Conservation (phyloP, 1,284 basidiomycete genomes). For the Microbotryum saponariae region DNA sequence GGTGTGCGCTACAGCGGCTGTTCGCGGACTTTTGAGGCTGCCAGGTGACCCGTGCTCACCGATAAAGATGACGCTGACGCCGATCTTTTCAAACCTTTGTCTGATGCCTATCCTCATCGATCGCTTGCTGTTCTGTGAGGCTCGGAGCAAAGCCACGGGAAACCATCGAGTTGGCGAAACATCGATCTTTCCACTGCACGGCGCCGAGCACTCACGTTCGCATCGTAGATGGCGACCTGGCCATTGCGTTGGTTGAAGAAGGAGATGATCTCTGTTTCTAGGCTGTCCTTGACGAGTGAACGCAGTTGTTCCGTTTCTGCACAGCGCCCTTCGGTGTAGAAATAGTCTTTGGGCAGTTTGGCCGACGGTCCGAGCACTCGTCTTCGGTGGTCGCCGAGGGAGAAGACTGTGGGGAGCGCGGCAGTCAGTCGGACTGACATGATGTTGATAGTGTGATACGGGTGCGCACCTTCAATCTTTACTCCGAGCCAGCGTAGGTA, state of each 20-base stretch:
- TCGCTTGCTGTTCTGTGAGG: slow-evolving; percentile 58
- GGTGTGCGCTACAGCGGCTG: no score
- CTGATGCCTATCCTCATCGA: slow-evolving; percentile 61
- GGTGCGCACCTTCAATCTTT: slow-evolving; percentile 56
- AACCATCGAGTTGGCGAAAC: no score
- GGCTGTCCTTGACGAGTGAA: slow-evolving; percentile 62
- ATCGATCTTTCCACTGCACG: no score
- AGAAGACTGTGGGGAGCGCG: slow-evolving; percentile 55
- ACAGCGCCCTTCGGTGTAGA: slow-evolving; percentile 57
- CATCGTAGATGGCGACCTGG: slow-evolving; percentile 97
- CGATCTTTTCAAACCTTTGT: slow-evolving; percentile 72
- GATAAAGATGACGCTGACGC: slow-evolving; percentile 80
- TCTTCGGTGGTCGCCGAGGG: slow-evolving; percentile 87
- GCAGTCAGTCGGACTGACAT: neutral
- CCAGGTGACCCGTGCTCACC: no score
- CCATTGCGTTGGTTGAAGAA: slow-evolving; percentile 71
- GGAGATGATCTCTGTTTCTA: slow-evolving; percentile 80
- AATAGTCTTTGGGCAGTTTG: slow-evolving; percentile 73
- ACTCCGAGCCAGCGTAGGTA: slow-evolving; percentile 98
- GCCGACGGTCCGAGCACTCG: slow-evolving; percentile 81
- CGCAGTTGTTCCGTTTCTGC: slow-evolving; percentile 70
- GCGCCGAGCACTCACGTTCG: slow-evolving; percentile 51
- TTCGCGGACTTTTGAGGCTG: no score
- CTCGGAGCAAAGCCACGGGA: no score
- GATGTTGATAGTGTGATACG: neutral